These are phyloP conservation scores for Nymphaea colorata DNA, from an alignment of 164 flowering plant species.

Conservation along the genomic window DNA sequence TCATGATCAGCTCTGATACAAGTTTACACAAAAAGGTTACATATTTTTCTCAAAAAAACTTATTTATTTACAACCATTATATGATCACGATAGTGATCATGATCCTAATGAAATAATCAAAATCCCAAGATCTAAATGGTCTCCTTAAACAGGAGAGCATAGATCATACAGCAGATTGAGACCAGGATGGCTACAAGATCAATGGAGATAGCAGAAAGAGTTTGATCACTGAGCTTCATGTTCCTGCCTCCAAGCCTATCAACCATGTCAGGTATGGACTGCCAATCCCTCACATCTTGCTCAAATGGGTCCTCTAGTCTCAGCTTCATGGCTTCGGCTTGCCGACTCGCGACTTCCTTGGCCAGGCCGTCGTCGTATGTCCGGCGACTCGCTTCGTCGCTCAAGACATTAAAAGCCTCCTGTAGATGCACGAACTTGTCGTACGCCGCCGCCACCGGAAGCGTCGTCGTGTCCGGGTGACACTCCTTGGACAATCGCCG, in stretches of 20 bases:
- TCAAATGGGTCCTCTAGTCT: slow-evolving; percentile 63
- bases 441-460: slow-evolving; percentile 63
- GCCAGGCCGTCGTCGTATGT: slow-evolving; percentile 84
- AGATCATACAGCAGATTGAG: slow-evolving; percentile 17
- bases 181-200: slow-evolving; percentile 43
- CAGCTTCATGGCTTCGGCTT: slow-evolving; percentile 62
- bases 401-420: slow-evolving; percentile 51
- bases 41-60: no score
- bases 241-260: slow-evolving; percentile 80
- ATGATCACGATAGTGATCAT: neutral
- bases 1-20: neutral
- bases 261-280: slow-evolving; percentile 60
- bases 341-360: slow-evolving; percentile 63
- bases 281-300: slow-evolving; percentile 34
- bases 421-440: slow-evolving; percentile 69
- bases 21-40: neutral
- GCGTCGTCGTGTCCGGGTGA: slow-evolving; percentile 86
- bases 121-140: neutral
- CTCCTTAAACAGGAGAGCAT: neutral
- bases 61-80: neutral
- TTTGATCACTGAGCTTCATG: slow-evolving; percentile 71
- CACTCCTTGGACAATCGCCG: slow-evolving; percentile 74
- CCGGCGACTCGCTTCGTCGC: slow-evolving; percentile 53
- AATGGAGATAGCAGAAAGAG: slow-evolving; percentile 53
- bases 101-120: neutral